Evolutionary conservation across 164 flowering plant species (phyloP).

Genomic region (Vitis amurensis): DNA sequence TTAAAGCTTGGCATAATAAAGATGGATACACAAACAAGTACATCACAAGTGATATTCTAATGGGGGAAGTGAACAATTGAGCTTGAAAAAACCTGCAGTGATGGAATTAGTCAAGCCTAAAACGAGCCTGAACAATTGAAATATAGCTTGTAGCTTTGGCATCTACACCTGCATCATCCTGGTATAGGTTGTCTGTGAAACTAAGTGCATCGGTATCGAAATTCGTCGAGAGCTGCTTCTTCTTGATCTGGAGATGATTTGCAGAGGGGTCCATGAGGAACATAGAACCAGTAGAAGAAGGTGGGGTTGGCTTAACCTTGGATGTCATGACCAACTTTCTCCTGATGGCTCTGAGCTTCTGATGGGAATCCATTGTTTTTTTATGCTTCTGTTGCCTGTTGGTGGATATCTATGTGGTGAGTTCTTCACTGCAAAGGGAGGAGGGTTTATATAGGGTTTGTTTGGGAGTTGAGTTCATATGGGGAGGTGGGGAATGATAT

Average conservation of each 20-base stretch:
- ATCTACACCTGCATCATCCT: constrained; percentile 10
- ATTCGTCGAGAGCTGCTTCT: too few species aligned
- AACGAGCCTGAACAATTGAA: constrained; percentile 12
- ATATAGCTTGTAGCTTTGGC: constrained; percentile 21
- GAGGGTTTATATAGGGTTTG: too few species aligned
- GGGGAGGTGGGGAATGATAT: too few species aligned
- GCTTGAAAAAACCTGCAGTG: too few species aligned
- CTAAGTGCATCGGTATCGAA: neutral
- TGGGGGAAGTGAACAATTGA: too few species aligned
- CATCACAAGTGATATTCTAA: neutral
- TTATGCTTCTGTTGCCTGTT: too few species aligned
- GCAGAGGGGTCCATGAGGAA: neutral
- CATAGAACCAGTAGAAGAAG: neutral
- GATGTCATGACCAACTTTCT: neutral
- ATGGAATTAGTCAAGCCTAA: constrained; percentile 5
- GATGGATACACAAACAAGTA: neutral
- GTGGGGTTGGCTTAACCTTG: neutral
- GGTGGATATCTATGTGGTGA: too few species aligned
- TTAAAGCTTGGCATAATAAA: too few species aligned
- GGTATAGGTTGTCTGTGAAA: neutral
- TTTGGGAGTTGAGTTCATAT: too few species aligned
- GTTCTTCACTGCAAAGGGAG: too few species aligned
- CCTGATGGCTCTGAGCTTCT: too few species aligned
- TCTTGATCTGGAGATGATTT: neutral
- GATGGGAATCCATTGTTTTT: too few species aligned